Base-by-base conservation (phyloP, 148 eudicot species). In the Polygonum aviculare region DNA sequence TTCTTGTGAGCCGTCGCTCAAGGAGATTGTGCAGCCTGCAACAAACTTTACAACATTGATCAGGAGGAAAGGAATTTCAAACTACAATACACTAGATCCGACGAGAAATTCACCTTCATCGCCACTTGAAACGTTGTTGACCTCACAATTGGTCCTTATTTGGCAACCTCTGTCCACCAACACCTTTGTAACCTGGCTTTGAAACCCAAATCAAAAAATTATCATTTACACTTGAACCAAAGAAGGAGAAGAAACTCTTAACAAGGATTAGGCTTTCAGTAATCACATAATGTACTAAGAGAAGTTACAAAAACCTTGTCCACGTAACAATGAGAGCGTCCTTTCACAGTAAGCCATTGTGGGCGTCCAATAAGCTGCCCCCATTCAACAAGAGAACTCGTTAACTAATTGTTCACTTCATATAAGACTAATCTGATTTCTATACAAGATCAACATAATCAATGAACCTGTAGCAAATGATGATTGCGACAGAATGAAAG, bases 401-500 rank as follows among this genome's bases (percentile, higher is more conserved):
- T 45, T 44, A 39, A 54, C 69, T 36, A 41, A 41, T 15, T 44
- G 9, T 10, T 44, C 60, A 41, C 31, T 26, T 26, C 31, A 26
- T 26, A 26, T 26, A 26, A 54, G 41, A 3, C 11, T n/a, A 74
- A 3, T 21, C 35, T 35, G 19, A 65, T 47, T 55, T 79, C 31
- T 26, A 26, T 26, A 50, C 48, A 77, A 48, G 67, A 22, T 4
- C 26, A 57, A 21, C 2, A 21, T 38, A 22, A 75, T 5, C 21
- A 78, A 71, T 51, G n/a, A 52, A 95, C 99, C 98, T 95, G 99
- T 75, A 95, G 89, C 51, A 93, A 83, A 85, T 93, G 90, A 80
- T 95, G 99, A 79, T 95, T 93, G 75, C 90, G 98, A 80, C 98
- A 93, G 76, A 91, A 95, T 45, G 98, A 93, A 78, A 95, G 94